Evolutionary conservation across 495 filamentous ascomycete species (phyloP), one percentile per base, ranked within the genome.

Genomic region (Neurospora sp.): DNA sequence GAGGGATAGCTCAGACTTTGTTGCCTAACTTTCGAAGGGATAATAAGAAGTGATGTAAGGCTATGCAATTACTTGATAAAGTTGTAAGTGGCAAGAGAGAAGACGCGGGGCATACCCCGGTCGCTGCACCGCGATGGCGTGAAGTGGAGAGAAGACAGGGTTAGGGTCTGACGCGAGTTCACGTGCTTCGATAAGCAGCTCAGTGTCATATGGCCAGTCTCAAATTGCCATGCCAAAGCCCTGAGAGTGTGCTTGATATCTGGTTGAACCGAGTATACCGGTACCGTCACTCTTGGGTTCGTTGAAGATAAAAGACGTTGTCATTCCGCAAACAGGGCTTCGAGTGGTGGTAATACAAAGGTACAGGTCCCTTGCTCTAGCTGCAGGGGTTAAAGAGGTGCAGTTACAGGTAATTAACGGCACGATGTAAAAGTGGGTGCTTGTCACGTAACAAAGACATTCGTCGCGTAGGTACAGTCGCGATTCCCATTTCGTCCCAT

Each of bases 161-260:
- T 75, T 73, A 73, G 75, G 76, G 75, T 72, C 41, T 35, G 3
- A 71, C 72, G 72, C 74, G 72, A 75, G 31, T 20, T 76, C 74
- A 77, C 74, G 76, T 77, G 74, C 39, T 60, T 6, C 27, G 27
- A 37, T 35, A 16, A 66, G 27, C 54, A 35, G 4, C 14, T 35
- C 12, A 4, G 27, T 35, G 54, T 35, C 3, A 27, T 31, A n/a
- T n/a, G n/a, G n/a, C 12, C 23, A 27, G 6, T 35, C 9, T 16
- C 1, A 35, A 9, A 6, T 31, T 62, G 54, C 27, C 14, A 60
- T 54, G 14, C 11, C 10, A 20, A n/a, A n/a, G n/a, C n/a, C n/a
- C n/a, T n/a, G n/a, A n/a, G n/a, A n/a, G n/a, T n/a, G n/a, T n/a
- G n/a, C n/a, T n/a, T n/a, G n/a, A n/a, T n/a, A n/a, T n/a, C n/a